These are phyloP conservation scores for Aspergillus steynii DNA, from an alignment of 495 filamentous ascomycete species.

Conservation along the genomic window DNA sequence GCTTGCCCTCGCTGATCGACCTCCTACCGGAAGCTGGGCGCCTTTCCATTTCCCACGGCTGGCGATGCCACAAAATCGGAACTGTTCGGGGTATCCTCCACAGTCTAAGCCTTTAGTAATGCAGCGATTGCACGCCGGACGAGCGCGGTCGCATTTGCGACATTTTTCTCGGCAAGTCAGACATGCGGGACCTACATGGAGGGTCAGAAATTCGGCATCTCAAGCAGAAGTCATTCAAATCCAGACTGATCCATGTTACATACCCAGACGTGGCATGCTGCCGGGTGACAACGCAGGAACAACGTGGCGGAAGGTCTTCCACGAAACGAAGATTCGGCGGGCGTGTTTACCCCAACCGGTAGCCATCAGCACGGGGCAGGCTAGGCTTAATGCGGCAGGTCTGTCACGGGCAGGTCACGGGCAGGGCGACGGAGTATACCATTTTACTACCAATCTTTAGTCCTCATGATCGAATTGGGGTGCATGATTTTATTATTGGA, in stretches of 20 bases:
- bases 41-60: conserved; percentile 41
- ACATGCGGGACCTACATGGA: conserved; percentile 26
- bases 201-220: neutral
- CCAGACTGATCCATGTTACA: neutral
- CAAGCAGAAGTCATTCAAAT: neutral
- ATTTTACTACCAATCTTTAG: too few relatives aligned
- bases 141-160: conserved; percentile 31
- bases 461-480: too few relatives aligned
- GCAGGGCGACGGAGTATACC: too few relatives aligned
- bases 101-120: conserved; percentile 32
- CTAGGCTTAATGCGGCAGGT: neutral
- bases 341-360: conserved; percentile 7
- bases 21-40: conserved; percentile 17
- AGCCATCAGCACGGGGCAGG: neutral
- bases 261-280: neutral
- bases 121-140: conserved; percentile 30
- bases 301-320: neutral
- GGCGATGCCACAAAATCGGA: conserved; percentile 39
- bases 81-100: conserved; percentile 42
- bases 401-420: too few relatives aligned
- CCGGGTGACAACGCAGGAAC: neutral
- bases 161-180: conserved; percentile 37
- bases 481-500: too few relatives aligned
- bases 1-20: neutral
- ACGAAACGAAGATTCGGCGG: neutral